Evolutionary conservation across 2,329 filamentous ascomycete species (phyloP).

Genomic region (Fusarium duplospermum): DNA sequence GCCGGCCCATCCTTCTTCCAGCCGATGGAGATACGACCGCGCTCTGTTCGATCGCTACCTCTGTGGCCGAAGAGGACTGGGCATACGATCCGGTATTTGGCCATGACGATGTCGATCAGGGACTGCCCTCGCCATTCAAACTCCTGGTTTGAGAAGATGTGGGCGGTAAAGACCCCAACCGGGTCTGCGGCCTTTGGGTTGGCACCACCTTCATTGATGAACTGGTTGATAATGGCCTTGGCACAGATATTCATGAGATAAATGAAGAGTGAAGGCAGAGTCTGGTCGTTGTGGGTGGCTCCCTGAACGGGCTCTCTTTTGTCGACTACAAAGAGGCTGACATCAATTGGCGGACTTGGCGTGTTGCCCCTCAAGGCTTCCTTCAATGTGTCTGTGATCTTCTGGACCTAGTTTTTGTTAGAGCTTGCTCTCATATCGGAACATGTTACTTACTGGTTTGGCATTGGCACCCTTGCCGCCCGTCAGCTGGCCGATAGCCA

Average conservation of each 20-base stretch:
- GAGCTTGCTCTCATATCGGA: not conserved
- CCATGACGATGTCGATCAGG: constrained; percentile 84
- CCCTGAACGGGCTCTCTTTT: constrained; percentile 60
- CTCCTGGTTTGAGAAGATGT: constrained; percentile 76
- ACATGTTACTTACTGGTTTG: constrained; percentile 49
- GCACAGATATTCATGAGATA: constrained; percentile 82
- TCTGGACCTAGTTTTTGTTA: constrained; percentile 48
- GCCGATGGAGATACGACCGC: constrained; percentile 75
- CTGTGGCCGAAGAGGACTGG: constrained; percentile 88
- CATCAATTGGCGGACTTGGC: constrained; percentile 65
- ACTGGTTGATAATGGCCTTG: constrained; percentile 78
- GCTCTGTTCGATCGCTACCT: constrained; percentile 78
- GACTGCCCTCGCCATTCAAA: constrained; percentile 75
- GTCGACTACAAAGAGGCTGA: constrained; percentile 64
- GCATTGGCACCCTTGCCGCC: constrained; percentile 71
- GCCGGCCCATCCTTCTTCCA: constrained; percentile 73
- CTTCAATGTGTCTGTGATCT: constrained; percentile 58
- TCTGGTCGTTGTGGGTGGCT: constrained; percentile 61
- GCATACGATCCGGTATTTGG: constrained; percentile 84
- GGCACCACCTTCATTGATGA: constrained; percentile 73
- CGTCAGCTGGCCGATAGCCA: constrained; percentile 79
- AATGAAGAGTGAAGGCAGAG: constrained; percentile 73
- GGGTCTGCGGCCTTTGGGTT: constrained; percentile 77
- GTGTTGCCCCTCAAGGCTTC: constrained; percentile 64
- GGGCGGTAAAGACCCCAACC: constrained; percentile 80